Base-by-base conservation (phyloP, 1,284 basidiomycete genomes). In the Puccinia coronata region DNA sequence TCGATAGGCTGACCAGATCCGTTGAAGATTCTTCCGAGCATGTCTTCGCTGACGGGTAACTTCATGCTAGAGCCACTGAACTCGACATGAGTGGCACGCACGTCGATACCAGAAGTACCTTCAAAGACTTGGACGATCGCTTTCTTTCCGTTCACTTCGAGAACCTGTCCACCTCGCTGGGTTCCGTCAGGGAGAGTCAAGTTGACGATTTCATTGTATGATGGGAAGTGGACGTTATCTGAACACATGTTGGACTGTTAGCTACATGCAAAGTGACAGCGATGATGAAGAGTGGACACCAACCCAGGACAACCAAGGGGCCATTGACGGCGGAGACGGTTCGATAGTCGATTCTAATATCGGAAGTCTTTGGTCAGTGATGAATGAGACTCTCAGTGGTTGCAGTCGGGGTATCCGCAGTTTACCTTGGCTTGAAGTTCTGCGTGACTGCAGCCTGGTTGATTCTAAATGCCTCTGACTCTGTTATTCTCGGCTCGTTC, bases 71-170 rank as follows among this genome's bases (percentile, higher is more conserved):
- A 93, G 59, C 97, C 97, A 36, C 96, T 96, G 87, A 99, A 99
- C 86, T 98, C 95, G 86, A 99, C 94, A 87, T 97, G 96, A 2
- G 97, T 99, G 36, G 93, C 91, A 86, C 94, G 95, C 84, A 99
- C 97, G 87, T 99, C 97, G 81, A 99, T 94, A 72, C 97, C 97
- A 6, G 95, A 91, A 11, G 97, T 99, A 79, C 97, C 97, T 87
- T 99, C 97, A 85, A 99, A 99, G 82, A 99, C 95, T 87, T 99
- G 96, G 20, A 99, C 96, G 85, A 99, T 95, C 69, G 97, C 97
- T 87, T 99, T 99, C 90, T 95, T 96, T 80, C 97, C 97, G 85
- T 94, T 93, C 55, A 99, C 96, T 88, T 99, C 97, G 78, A 99
- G 91, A 12, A 99, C 96, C 88, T 99, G 97, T 57, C 97, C 97